phyloP scores from a whole-genome alignment of 2,329 filamentous ascomycete genomes.

The Botrytis hyacinthi region DNA sequence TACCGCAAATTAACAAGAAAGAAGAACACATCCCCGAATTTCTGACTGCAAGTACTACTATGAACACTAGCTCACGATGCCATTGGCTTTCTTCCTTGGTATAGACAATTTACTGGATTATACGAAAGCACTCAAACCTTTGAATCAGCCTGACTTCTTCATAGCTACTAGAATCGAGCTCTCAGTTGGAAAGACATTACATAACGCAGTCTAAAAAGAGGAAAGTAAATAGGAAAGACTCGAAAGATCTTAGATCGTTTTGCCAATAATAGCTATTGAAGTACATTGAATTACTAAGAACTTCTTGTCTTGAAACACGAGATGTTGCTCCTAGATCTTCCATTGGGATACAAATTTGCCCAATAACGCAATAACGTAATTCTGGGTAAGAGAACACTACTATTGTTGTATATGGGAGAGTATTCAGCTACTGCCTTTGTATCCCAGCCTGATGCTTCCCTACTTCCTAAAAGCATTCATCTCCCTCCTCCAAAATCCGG shows the following conservation, averaged over 20 bases:
- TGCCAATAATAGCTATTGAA: background rate
- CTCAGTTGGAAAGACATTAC: background rate
- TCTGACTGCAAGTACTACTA: background rate
- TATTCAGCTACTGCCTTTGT: background rate
- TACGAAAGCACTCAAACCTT: background rate
- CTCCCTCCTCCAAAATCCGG: constrained; percentile 74
- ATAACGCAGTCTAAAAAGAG: background rate
- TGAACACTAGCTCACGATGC: background rate
- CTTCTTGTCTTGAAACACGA: background rate
- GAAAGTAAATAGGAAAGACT: background rate
- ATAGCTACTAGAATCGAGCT: background rate
- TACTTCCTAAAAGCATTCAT: constrained; percentile 52
- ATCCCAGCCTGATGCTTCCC: background rate
- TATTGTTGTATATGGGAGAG: background rate
- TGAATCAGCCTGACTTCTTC: background rate
- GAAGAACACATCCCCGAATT: background rate
- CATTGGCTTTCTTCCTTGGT: background rate
- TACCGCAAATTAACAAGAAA: background rate
- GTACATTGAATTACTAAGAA: background rate
- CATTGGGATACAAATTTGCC: background rate
- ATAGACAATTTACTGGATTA: background rate
- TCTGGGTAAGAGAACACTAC: background rate
- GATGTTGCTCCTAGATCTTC: background rate
- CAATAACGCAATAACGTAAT: background rate
- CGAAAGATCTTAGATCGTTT: no score